Evolutionary conservation across 169 alveolate species (phyloP), one percentile per base, ranked within the genome.

Genomic region (Plasmodium coatneyi): DNA sequence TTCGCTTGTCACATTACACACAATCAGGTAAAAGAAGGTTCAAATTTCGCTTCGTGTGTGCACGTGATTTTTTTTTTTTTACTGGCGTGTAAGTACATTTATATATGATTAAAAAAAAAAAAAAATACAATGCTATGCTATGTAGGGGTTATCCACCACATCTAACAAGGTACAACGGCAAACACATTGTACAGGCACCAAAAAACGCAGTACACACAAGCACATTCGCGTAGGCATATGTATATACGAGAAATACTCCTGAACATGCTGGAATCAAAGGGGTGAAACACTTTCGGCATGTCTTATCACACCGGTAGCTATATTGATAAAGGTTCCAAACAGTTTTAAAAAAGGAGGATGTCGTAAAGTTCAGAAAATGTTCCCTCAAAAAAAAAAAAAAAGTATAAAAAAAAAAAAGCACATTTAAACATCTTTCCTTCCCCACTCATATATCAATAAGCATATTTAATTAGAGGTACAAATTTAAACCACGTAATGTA

Each of bases 381-480:
- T 32, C 5, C 32, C 28, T 9, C 43, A 14, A 34, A 81, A 70
- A 81, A 10, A 81, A 1, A 30, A 3, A 32, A 5, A 34, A 41
- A 22, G 12, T 41, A 81, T 32, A 30, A 3, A 32, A 5, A 34
- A 41, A 22, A 41, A 39, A 43, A n/a, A 4, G 46, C 25, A 43
- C 5, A 32, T 82, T 82, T 32, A 70, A 6, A 34, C 10, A 19
- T 71, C 25, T n/a, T 71, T 82, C 19, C 19, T 32, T 3, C 39
- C 80, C 12, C 9, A 56, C 72, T 22, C 7, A 56, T 34, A 43
- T 39, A 82, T 46, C 78, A 70, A 71, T 46, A 82, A 19, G 76
- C 22, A 25, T 39, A 5, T 32, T 82, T 82, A 71, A 82, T 82
- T 82, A 82, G 41, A 25, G 36, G 16, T 36, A 82, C 82, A 82